Evolutionary conservation across 2,329 filamentous ascomycete species (phyloP), one percentile per base, ranked within the genome.

Genomic region (Dactylellina sp.): DNA sequence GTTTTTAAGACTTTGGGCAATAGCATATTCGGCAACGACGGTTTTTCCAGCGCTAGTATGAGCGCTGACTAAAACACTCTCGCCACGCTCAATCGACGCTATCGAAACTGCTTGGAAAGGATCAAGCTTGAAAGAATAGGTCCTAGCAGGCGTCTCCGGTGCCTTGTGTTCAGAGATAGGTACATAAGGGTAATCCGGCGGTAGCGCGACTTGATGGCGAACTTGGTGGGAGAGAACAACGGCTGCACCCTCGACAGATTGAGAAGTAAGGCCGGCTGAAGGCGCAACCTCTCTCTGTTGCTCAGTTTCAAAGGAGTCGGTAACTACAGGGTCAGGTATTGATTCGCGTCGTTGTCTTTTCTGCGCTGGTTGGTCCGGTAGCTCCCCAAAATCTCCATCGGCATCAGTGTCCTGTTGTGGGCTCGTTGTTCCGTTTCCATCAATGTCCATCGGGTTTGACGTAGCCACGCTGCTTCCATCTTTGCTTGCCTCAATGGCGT

Each of bases 1-100:
- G 81, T 93, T 91, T 85, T 95, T 96, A 81, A 99, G 85, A 81
- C 95, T 96, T 79, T 99, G 95, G 14, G 96, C 95, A 80, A 99
- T 96, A 18, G 95, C 96, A 80, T 99, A 99, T 82, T 99, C 95
- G 76, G 95, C 95, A 47, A 98, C 93, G 6, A 99, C 96, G 0
- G 95, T 99, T 83, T 99, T 99, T 82, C 95, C 95, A 39, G 95
- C 95, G 85, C 91, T 95, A 6, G 95, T 99, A 82, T 99, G 95
- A 60, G 95, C 95, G 14, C 96, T 98, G 1, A 99, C 95, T 55
- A 99, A 83, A 0, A 99, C 92, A 84, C 93, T 98, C 84, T 99
- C 95, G 63, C 94, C 93, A 76, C 95, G 87, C 83, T 99, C 91
- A 76, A 99, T 99, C 0, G 94, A 97, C 6, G 92, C 89, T 75